Evolutionary conservation across 164 flowering plant genomes (phyloP), one percentile per base, ranked within the genome.

Genomic region (Echeveria elegans): DNA sequence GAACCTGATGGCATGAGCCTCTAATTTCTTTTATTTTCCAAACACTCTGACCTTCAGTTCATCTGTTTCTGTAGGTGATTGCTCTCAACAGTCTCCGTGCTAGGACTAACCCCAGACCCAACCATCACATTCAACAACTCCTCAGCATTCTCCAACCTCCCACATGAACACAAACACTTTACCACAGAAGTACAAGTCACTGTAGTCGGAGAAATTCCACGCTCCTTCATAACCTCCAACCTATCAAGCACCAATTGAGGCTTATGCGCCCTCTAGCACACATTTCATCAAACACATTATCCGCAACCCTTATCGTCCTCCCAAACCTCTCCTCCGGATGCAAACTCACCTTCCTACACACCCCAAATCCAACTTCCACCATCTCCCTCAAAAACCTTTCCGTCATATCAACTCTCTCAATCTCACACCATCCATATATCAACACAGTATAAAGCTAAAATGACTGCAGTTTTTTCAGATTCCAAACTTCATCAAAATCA

Each of bases 391-490:
- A 72, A 67, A 91, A 82, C 75, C 71, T 81, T 86, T 82, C 85
- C 2, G 85, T 97, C 89, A 86, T 82, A 11, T 77, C 77, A 0
- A 76, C 65, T 65, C 79, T 68, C 40, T 79, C 79, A 24, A 83
- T 41, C 81, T 91, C 91, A 69, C 89, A 91, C 99, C 99, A 94
- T 60, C 99, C 99, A 38, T 80, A 82, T 5, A 94, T 82, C 90
- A 94, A 76, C 60, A 88, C 71, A 0, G 97, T 89, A 58, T 89
- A 94, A 65, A 77, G 74, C 63, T 85, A n/a, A n/a, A n/a, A n/a
- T n/a, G n/a, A n/a, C n/a, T n/a, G n/a, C n/a, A n/a, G n/a, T n/a
- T n/a, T n/a, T n/a, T n/a, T n/a, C n/a, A n/a, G n/a, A n/a, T n/a
- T n/a, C n/a, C n/a, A n/a, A n/a, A n/a, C n/a, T n/a, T n/a, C n/a